Evolutionary conservation across 768 basidiomycete genomes (phyloP).

Genomic region (Terana coerulea): DNA sequence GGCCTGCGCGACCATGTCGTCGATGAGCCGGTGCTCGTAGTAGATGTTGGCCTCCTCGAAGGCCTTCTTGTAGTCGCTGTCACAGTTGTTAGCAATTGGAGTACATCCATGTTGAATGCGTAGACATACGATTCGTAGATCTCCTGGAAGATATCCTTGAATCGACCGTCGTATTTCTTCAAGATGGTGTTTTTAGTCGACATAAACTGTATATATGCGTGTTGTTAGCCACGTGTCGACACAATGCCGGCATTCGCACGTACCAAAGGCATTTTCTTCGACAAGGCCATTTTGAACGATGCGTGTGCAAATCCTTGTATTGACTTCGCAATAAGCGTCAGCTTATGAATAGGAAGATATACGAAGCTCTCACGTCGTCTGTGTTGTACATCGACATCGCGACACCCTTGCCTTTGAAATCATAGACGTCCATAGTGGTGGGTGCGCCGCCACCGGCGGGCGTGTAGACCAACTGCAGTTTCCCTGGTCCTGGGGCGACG

Average conservation of each 20-base stretch:
- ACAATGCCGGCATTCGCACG: slow-evolving; percentile 12
- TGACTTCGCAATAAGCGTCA: slow-evolving; percentile 59
- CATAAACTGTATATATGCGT: slow-evolving; percentile 62
- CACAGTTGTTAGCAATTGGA: neutral
- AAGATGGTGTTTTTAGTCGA: slow-evolving; percentile 97
- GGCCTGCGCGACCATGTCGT: slow-evolving; percentile 98
- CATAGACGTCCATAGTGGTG: slow-evolving; percentile 78
- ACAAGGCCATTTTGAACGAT: slow-evolving; percentile 93
- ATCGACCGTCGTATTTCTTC: slow-evolving; percentile 97
- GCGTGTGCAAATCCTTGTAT: slow-evolving; percentile 96
- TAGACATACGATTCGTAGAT: slow-evolving; percentile 70
- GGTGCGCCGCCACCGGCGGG: slow-evolving; percentile 71
- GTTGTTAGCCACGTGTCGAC: neutral
- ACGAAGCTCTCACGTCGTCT: slow-evolving; percentile 78
- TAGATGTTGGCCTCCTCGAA: slow-evolving; percentile 74
- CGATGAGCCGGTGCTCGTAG: slow-evolving; percentile 96
- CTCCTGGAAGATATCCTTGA: slow-evolving; percentile 99
- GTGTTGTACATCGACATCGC: slow-evolving; percentile 99
- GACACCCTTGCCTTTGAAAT: slow-evolving; percentile 91
- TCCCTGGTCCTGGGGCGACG: slow-evolving; percentile 87
- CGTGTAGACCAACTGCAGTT: slow-evolving; percentile 87
- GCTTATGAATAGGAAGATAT: neutral
- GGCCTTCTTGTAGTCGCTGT: slow-evolving; percentile 61
- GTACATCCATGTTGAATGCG: neutral
- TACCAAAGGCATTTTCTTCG: slow-evolving; percentile 74